Percentiles rank a stretch among this genome's conserved stretches.
phyloP scores from a whole-genome alignment of 1,284 basidiomycete genomes.

The Ganoderma meredithae region DNA sequence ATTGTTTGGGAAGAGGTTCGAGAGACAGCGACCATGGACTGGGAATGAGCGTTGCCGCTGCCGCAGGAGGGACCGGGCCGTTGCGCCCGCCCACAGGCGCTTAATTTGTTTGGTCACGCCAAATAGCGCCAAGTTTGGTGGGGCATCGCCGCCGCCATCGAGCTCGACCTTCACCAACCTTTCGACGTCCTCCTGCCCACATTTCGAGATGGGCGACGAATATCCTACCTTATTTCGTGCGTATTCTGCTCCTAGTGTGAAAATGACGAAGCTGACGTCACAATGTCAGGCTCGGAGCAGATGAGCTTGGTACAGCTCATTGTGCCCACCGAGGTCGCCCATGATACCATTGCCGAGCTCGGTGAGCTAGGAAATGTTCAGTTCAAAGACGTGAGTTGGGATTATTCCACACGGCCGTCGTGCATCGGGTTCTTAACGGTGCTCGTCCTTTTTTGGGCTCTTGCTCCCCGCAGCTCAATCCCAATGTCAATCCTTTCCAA shows the following conservation, averaged over 20 bases:
- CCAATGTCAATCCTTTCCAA: constrained; percentile 96
- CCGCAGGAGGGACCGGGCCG: neutral
- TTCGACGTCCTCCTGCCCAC: constrained; percentile 26
- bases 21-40: too few species aligned
- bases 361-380: constrained; percentile 96
- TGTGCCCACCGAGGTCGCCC: constrained; percentile 96
- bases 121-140: constrained; percentile 20
- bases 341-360: constrained; percentile 94
- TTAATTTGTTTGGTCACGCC: constrained; percentile 18
- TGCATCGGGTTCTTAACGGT: constrained; percentile 19
- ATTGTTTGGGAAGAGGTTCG: too few species aligned
- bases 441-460: neutral
- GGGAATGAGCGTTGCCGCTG: too few species aligned
- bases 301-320: constrained; percentile 99
- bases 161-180: constrained; percentile 10
- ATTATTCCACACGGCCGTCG: neutral
- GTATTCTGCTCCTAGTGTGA: constrained; percentile 39
- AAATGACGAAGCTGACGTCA: constrained; percentile 27
- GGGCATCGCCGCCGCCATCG: constrained; percentile 17
- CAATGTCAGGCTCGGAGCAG: constrained; percentile 81
- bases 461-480: constrained; percentile 79
- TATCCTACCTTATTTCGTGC: constrained; percentile 88
- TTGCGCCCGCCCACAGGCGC: neutral
- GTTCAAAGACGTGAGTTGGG: constrained; percentile 90
- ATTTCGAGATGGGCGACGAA: constrained; percentile 65